Evolutionary conservation across 306 rosid genomes (phyloP).

Genomic region (Corylus heterophylla): DNA sequence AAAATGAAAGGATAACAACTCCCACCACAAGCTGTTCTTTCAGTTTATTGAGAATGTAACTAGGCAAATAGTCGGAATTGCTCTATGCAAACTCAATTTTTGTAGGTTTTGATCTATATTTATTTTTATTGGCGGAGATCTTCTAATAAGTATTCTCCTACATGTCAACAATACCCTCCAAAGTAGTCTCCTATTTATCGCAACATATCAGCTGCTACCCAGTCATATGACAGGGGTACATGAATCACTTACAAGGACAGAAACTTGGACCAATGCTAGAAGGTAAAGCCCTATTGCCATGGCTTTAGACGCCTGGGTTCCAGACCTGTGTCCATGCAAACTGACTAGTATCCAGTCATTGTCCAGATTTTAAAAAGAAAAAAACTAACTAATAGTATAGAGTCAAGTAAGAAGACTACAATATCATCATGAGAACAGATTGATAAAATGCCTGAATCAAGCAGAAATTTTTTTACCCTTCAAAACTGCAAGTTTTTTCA

Average conservation of each 20-base stretch:
- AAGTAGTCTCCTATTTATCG: not conserved
- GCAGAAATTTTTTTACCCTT: not conserved
- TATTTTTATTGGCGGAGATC: not conserved
- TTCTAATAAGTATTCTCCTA: not conserved
- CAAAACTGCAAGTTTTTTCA: not conserved
- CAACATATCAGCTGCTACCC: not conserved
- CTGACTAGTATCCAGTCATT: not conserved
- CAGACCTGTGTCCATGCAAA: not conserved
- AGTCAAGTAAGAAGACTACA: not conserved
- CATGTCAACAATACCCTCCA: not conserved
- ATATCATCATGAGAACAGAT: no score
- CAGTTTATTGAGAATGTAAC: not conserved
- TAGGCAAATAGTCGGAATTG: not conserved
- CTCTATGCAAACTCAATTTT: not conserved
- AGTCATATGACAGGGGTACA: not conserved
- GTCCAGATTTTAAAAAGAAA: not conserved
- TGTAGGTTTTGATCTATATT: not conserved
- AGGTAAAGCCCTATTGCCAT: not conserved
- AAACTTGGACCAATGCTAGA: not conserved
- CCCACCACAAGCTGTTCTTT: not conserved
- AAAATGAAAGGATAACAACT: not conserved
- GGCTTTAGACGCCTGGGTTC: not conserved
- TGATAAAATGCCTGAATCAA: no score
- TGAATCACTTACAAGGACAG: not conserved
- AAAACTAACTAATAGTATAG: not conserved